Conservation (phyloP, 805 yeast genomes). For the Ogataea trehalophila region DNA sequence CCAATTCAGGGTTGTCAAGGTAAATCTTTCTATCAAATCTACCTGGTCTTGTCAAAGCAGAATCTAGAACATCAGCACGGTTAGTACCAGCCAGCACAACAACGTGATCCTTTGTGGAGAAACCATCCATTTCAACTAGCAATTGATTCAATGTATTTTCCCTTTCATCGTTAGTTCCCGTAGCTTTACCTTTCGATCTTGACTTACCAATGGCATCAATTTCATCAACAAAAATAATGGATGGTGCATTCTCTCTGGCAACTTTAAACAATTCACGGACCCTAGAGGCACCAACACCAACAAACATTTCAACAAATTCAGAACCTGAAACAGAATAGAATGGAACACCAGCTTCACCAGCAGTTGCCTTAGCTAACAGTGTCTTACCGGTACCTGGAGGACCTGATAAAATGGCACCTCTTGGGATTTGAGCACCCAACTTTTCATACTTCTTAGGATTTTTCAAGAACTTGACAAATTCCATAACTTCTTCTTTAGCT, state of each 20-base stretch:
- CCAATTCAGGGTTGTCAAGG: constrained; percentile 82
- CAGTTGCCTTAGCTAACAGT: constrained; percentile 87
- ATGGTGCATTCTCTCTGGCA: constrained; percentile 86
- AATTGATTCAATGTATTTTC: constrained; percentile 90
- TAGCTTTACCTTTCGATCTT: constrained; percentile 63
- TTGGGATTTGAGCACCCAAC: constrained; percentile 89
- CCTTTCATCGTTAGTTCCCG: constrained; percentile 80
- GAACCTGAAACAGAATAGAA: constrained; percentile 89
- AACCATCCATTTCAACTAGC: constrained; percentile 95
- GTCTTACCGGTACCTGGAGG: constrained; percentile 99
- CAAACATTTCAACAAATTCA: constrained; percentile 96
- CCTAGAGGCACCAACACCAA: constrained; percentile 93
- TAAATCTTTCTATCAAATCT: constrained; percentile 88
- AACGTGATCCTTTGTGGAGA: constrained; percentile 80
- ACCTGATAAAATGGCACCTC: constrained; percentile 92
- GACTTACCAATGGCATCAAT: constrained; percentile 94
- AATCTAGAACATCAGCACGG: constrained; percentile 85
- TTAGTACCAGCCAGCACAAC: constrained; percentile 95
- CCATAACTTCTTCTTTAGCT: constrained; percentile 93
- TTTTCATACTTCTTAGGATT: constrained; percentile 80
- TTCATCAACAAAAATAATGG: constrained; percentile 89
- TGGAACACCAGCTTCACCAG: constrained; percentile 96
- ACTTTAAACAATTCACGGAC: constrained; percentile 89
- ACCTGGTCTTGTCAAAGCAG: constrained; percentile 90
- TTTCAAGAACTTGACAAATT: constrained; percentile 84